These are phyloP conservation scores for Alternaria triticimaculans DNA, from an alignment of 2,329 filamentous ascomycete genomes.

Conservation along the genomic window DNA sequence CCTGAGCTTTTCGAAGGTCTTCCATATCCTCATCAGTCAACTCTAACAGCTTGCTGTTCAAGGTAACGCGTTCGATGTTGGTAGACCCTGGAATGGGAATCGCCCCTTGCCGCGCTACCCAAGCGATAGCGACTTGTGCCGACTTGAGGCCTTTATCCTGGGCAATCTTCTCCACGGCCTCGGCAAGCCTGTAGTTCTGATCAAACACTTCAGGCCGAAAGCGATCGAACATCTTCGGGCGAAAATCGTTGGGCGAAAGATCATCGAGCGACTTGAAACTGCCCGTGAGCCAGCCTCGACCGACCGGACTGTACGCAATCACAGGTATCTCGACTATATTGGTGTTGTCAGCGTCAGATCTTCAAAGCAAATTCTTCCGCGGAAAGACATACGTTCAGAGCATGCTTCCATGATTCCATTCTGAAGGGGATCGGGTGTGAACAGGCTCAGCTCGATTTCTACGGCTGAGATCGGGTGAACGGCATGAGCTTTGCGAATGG, in stretches of 20 bases:
- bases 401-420: slow-evolving; percentile 63
- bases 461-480: slow-evolving; percentile 61
- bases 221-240: slow-evolving; percentile 56
- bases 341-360: not conserved
- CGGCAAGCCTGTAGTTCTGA: slow-evolving; percentile 67
- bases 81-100: slow-evolving; percentile 71
- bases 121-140: slow-evolving; percentile 69
- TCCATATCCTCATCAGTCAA: not conserved
- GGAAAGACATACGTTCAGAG: slow-evolving; percentile 20
- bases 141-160: slow-evolving; percentile 62
- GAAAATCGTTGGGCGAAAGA: slow-evolving; percentile 59
- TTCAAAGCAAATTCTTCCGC: not conserved
- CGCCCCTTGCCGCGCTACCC: slow-evolving; percentile 61
- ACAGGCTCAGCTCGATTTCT: slow-evolving; percentile 64
- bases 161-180: slow-evolving; percentile 65
- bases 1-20: not conserved
- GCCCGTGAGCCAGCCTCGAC: slow-evolving; percentile 58
- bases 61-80: slow-evolving; percentile 58
- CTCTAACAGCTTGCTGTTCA: slow-evolving; percentile 62
- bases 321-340: slow-evolving; percentile 65
- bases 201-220: slow-evolving; percentile 67
- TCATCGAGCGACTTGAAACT: slow-evolving; percentile 57
- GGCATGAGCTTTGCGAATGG: slow-evolving; percentile 53
- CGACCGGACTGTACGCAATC: slow-evolving; percentile 69
- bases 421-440: slow-evolving; percentile 58